Conservation (phyloP, 2,329 filamentous ascomycete genomes). For the Penicillium sp. region DNA sequence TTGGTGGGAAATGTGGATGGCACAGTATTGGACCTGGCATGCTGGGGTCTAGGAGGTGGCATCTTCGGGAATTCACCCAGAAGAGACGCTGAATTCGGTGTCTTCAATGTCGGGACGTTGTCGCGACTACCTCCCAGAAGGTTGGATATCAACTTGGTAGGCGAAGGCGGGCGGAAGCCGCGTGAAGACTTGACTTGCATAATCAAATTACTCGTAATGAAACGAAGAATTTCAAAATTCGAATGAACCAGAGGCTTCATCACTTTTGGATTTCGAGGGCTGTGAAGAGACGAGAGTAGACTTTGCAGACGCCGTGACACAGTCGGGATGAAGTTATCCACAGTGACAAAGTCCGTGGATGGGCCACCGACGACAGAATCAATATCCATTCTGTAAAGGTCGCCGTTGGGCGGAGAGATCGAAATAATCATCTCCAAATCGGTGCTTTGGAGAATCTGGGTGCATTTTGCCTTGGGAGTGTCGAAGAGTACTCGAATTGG, state of each 20-base stretch:
- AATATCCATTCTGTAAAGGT: constrained; percentile 56
- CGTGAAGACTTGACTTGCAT: constrained; percentile 59
- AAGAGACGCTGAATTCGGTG: constrained; percentile 35
- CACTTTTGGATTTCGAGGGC: constrained; percentile 50
- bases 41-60: constrained; percentile 35
- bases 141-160: constrained; percentile 84
- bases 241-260: constrained; percentile 69
- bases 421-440: constrained; percentile 55
- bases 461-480: constrained; percentile 29
- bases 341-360: constrained; percentile 70
- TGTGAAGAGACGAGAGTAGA: constrained; percentile 68
- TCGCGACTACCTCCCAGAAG: constrained; percentile 64
- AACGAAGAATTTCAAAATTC: constrained; percentile 73
- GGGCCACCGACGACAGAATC: constrained; percentile 67
- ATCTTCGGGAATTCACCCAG: constrained; percentile 48
- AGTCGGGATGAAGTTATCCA: constrained; percentile 71
- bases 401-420: constrained; percentile 68
- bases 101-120: constrained; percentile 33
- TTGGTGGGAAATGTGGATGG: constrained; percentile 49
- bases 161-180: constrained; percentile 75
- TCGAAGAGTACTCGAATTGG: constrained; percentile 40
- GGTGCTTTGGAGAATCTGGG: constrained; percentile 30
- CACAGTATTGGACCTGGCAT: constrained; percentile 45
- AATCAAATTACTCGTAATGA: constrained; percentile 62
- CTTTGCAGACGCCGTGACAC: constrained; percentile 72